Evolutionary conservation across 2,329 filamentous ascomycete species (phyloP).

Genomic region (Gaeumannomyces tritici): DNA sequence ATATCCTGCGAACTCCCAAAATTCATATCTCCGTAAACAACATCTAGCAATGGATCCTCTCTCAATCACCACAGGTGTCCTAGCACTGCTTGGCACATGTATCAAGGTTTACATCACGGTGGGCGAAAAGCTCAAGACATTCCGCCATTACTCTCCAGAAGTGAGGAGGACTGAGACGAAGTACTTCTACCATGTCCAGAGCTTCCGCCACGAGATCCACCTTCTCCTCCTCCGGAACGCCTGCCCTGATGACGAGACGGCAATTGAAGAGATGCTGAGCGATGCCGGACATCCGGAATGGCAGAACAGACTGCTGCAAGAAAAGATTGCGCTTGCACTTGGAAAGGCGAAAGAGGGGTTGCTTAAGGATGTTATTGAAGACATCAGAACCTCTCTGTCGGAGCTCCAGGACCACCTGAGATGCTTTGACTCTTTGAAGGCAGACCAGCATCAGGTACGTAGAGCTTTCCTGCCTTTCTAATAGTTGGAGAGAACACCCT

Average conservation of each 20-base stretch:
- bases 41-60: conserved; percentile 5
- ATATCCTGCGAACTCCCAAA: too few relatives aligned
- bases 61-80: neutral
- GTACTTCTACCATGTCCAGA: neutral
- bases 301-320: neutral
- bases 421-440: neutral
- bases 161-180: neutral
- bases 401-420: neutral
- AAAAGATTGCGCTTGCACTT: neutral
- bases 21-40: neutral
- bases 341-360: neutral
- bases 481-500: neutral
- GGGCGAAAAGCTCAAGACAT: conserved; percentile 1
- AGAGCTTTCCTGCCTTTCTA: too few relatives aligned
- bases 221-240: conserved; percentile 1
- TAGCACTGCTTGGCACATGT: neutral
- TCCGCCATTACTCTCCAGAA: conserved; percentile 4
- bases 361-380: neutral
- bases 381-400: neutral
- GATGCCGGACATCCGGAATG: neutral
- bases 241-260: neutral
- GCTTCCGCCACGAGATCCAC: conserved; percentile 3
- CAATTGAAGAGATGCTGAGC: conserved; percentile 1
- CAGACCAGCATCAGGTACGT: neutral
- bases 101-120: neutral